Evolutionary conservation across 1,284 basidiomycete genomes (phyloP).

Genomic region (Ustilago bromivora): DNA sequence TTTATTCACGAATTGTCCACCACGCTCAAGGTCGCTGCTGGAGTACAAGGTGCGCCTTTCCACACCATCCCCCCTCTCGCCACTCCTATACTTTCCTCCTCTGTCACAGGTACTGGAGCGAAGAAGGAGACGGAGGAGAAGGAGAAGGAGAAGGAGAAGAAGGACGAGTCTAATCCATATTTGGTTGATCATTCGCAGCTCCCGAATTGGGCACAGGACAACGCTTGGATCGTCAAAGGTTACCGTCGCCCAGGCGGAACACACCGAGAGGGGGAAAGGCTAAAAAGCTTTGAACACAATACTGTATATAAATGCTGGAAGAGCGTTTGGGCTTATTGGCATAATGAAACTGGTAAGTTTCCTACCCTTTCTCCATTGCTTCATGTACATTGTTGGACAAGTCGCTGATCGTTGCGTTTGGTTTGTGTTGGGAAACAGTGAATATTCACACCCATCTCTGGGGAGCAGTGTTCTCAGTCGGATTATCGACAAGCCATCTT

Average conservation of each 20-base stretch:
- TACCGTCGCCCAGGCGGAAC: conserved; percentile 65
- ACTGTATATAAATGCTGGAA: conserved; percentile 63
- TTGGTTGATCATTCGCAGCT: conserved; percentile 60
- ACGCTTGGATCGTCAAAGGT: conserved; percentile 62
- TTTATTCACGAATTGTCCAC: conserved; percentile 40
- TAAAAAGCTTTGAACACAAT: conserved; percentile 59
- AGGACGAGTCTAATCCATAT: conserved; percentile 42
- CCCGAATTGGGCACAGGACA: conserved; percentile 64
- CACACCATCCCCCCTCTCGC: background rate
- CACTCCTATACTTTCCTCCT: background rate
- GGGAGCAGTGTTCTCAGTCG: conserved; percentile 78
- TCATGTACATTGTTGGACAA: background rate
- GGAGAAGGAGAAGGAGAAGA: too few species aligned
- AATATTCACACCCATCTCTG: conserved; percentile 90
- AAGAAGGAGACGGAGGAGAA: background rate
- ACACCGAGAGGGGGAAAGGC: conserved; percentile 21
- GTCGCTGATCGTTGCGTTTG: background rate
- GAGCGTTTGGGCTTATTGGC: conserved; percentile 67
- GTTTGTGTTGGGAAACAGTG: conserved; percentile 72
- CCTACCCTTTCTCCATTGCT: background rate
- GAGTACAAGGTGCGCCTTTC: conserved; percentile 44
- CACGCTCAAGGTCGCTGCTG: conserved; percentile 49
- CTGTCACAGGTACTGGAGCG: background rate
- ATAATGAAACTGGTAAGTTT: conserved; percentile 66
- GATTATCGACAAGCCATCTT: conserved; percentile 71